phyloP scores from a whole-genome alignment of 176 grass and related monocot species.

The Lolium perenne region DNA sequence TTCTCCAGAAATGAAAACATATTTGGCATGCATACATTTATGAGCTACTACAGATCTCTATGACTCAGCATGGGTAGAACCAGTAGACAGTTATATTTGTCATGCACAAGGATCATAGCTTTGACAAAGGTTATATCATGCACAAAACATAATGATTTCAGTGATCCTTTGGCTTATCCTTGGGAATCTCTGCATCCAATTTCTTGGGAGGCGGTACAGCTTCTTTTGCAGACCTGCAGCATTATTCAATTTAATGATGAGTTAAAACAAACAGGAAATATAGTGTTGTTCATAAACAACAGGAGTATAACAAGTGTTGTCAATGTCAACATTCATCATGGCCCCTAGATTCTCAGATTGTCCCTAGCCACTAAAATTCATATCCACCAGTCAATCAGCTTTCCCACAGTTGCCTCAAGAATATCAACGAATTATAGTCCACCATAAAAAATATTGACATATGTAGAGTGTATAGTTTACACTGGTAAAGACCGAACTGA shows the following conservation, averaged over 20 bases:
- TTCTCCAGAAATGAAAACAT: not conserved
- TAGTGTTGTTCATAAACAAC: not conserved
- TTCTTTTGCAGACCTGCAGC: slow-evolving; percentile 54
- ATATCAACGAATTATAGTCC: not conserved
- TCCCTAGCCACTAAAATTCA: not conserved
- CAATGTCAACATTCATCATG: too few species aligned
- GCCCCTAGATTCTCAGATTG: too few species aligned
- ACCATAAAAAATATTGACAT: not conserved
- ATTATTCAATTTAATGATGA: not conserved
- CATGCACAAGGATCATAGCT: not conserved
- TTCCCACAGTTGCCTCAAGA: not conserved
- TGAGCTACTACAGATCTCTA: slow-evolving; percentile 20
- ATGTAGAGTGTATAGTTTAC: not conserved
- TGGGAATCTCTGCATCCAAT: slow-evolving; percentile 43
- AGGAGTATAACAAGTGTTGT: not conserved
- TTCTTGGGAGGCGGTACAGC: slow-evolving; percentile 40
- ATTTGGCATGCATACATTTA: not conserved
- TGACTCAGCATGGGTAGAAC: not conserved
- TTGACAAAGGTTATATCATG: slow-evolving; percentile 20
- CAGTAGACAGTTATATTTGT: not conserved
- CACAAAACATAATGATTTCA: slow-evolving; percentile 35
- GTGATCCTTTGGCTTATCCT: slow-evolving; percentile 53
- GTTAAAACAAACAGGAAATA: not conserved
- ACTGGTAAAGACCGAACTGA: not conserved
- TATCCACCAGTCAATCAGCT: not conserved